phyloP scores from a whole-genome alignment of 2,329 filamentous ascomycete genomes.

The Lachnellula occidentalis region DNA sequence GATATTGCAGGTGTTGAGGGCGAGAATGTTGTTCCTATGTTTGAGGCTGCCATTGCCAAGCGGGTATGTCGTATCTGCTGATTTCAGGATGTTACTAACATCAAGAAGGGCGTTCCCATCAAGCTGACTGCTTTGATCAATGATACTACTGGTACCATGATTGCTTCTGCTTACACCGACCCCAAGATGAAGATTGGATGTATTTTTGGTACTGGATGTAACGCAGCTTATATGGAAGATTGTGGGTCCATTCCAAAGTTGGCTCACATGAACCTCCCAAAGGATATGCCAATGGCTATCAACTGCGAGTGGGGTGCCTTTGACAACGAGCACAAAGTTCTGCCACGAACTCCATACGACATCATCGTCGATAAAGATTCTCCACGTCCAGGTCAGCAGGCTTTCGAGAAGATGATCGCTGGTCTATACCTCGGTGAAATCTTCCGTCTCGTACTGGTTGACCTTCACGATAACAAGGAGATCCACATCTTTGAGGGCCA shows the following conservation, averaged over 20 bases:
- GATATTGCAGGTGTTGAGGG: slow-evolving; percentile 91
- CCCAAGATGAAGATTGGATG: slow-evolving; percentile 88
- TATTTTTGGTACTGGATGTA: slow-evolving; percentile 98
- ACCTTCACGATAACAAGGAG: slow-evolving; percentile 74
- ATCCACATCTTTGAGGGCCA: slow-evolving; percentile 77
- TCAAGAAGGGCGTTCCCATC: slow-evolving; percentile 73
- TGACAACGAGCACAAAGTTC: slow-evolving; percentile 85
- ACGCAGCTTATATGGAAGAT: slow-evolving; percentile 96
- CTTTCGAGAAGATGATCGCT: slow-evolving; percentile 97
- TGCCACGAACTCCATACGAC: slow-evolving; percentile 82
- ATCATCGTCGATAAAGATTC: slow-evolving; percentile 84
- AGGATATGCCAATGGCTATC: slow-evolving; percentile 84
- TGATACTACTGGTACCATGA: slow-evolving; percentile 93
- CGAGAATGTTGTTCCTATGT: slow-evolving; percentile 80
- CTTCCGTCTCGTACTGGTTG: slow-evolving; percentile 80
- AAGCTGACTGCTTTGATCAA: slow-evolving; percentile 93
- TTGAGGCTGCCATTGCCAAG: slow-evolving; percentile 70
- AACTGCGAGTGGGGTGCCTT: slow-evolving; percentile 98
- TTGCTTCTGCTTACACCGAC: slow-evolving; percentile 97
- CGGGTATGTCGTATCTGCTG: slow-evolving; percentile 44
- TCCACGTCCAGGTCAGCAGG: slow-evolving; percentile 86
- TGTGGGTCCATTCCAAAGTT: slow-evolving; percentile 90
- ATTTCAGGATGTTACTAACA: slow-evolving; percentile 11
- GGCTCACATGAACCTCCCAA: slow-evolving; percentile 79
- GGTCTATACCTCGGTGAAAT: slow-evolving; percentile 93